Conservation (phyloP, 139 green algal species). For the Limnomonas spitsbergensis region DNA sequence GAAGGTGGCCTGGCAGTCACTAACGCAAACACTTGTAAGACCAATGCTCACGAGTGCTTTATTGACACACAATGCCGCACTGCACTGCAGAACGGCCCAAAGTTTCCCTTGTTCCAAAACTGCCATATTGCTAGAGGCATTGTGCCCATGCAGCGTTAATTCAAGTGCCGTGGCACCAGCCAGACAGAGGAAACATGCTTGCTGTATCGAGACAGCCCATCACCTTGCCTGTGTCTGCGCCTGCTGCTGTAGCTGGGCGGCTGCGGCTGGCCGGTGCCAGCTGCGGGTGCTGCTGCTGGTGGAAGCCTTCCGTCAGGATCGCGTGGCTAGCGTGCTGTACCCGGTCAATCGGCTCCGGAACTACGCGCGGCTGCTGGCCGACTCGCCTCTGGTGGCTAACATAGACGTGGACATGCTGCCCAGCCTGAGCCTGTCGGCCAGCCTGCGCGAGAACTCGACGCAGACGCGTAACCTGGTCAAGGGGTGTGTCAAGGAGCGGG, state of each 20-base stretch:
- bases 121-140: neutral
- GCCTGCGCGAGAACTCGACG: neutral
- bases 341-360: slow-evolving; percentile 38
- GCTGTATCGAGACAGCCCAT: no score
- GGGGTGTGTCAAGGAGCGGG: neutral
- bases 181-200: no score
- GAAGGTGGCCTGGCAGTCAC: no score
- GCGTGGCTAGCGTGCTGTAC: slow-evolving; percentile 14
- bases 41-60: no score
- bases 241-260: neutral
- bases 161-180: no score
- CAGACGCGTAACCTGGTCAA: neutral
- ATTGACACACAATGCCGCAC: no score
- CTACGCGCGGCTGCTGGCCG: slow-evolving; percentile 33
- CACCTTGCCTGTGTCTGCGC: no score
- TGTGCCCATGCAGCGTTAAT: neutral
- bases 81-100: no score
- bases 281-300: slow-evolving; percentile 25
- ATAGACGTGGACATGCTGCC: slow-evolving; percentile 52
- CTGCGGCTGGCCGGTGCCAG: slow-evolving; percentile 14
- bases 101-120: no score
- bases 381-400: slow-evolving; percentile 43
- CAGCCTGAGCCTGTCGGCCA: slow-evolving; percentile 8
- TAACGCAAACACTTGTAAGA: no score
- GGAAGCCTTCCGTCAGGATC: slow-evolving; percentile 15